Percentiles rank a stretch among this genome's conserved stretches.
phyloP scores from a whole-genome alignment of 2,329 filamentous ascomycete genomes.

The Claviceps fusiformis region DNA sequence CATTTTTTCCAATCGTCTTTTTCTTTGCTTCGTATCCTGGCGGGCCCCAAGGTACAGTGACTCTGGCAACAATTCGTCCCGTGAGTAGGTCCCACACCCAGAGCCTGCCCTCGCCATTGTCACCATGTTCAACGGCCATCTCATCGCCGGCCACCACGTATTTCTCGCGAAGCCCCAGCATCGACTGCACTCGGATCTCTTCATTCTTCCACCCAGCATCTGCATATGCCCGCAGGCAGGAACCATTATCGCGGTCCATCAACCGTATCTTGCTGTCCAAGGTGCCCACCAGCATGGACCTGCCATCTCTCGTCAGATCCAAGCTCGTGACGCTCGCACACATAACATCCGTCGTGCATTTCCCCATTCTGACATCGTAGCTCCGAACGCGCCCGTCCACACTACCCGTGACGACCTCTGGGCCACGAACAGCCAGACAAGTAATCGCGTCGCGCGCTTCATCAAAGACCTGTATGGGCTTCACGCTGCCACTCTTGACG shows the following conservation, averaged over 20 bases:
- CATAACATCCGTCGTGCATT: constrained; percentile 56
- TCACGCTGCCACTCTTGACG: constrained; percentile 35
- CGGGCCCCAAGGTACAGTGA: constrained; percentile 46
- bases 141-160: constrained; percentile 76
- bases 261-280: constrained; percentile 67
- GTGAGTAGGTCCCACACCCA: constrained; percentile 77
- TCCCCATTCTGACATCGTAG: constrained; percentile 74
- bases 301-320: constrained; percentile 54
- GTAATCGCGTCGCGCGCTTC: constrained; percentile 62
- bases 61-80: constrained; percentile 50
- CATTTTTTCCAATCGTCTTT: constrained; percentile 43
- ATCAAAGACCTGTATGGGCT: constrained; percentile 57
- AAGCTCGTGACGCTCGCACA: constrained; percentile 64
- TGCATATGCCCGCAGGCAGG: constrained; percentile 58
- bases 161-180: constrained; percentile 62
- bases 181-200: constrained; percentile 59
- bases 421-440: constrained; percentile 31
- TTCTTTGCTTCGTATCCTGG: constrained; percentile 33
- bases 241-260: constrained; percentile 65
- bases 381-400: constrained; percentile 71
- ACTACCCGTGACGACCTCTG: constrained; percentile 58
- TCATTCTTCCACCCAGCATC: constrained; percentile 47
- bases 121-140: constrained; percentile 21
- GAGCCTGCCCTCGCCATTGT: constrained; percentile 41
- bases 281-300: constrained; percentile 58